A percentile compares a stretch with the other conserved stretches of the same genome.
Evolutionary conservation across 768 basidiomycete genomes (phyloP).

Genomic region (Podaxis sp.): DNA sequence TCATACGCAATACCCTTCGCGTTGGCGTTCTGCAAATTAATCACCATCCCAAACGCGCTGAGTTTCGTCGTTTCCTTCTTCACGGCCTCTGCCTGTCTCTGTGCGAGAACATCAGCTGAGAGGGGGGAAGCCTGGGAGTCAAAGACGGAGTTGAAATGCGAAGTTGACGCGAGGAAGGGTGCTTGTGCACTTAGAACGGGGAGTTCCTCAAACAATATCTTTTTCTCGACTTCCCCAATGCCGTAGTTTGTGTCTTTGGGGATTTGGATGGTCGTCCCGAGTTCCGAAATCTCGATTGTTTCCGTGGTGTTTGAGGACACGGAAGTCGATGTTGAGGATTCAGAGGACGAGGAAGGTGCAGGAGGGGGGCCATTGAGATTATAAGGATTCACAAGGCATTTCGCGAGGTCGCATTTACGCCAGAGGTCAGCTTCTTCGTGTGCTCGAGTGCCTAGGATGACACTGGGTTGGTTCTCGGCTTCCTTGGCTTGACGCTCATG

Average conservation of each 20-base stretch:
- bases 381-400: constrained; percentile 55
- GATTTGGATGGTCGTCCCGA: constrained; percentile 36
- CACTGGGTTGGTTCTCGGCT: constrained; percentile 50
- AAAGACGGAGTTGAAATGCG: constrained; percentile 6
- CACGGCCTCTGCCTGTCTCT: constrained; percentile 16
- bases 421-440: constrained; percentile 63
- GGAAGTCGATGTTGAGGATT: constrained; percentile 23
- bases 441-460: constrained; percentile 71
- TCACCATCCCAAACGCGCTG: constrained; percentile 58
- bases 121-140: constrained; percentile 14
- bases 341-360: constrained; percentile 22
- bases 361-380: constrained; percentile 33
- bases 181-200: constrained; percentile 49
- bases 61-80: constrained; percentile 41
- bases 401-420: constrained; percentile 63
- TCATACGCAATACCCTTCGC: constrained; percentile 84
- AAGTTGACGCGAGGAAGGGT: background rate
- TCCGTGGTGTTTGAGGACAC: constrained; percentile 18
- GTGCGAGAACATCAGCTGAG: background rate
- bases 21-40: constrained; percentile 88
- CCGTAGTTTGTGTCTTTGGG: constrained; percentile 66
- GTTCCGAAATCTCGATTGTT: constrained; percentile 9
- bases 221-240: constrained; percentile 54
- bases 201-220: constrained; percentile 64
- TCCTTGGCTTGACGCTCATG: constrained; percentile 39